A percentile compares a stretch with the other conserved stretches of the same genome.
Evolutionary conservation across 192 early-diverging fungal species (phyloP).

Genomic region (Dimargaris cristalligena): DNA sequence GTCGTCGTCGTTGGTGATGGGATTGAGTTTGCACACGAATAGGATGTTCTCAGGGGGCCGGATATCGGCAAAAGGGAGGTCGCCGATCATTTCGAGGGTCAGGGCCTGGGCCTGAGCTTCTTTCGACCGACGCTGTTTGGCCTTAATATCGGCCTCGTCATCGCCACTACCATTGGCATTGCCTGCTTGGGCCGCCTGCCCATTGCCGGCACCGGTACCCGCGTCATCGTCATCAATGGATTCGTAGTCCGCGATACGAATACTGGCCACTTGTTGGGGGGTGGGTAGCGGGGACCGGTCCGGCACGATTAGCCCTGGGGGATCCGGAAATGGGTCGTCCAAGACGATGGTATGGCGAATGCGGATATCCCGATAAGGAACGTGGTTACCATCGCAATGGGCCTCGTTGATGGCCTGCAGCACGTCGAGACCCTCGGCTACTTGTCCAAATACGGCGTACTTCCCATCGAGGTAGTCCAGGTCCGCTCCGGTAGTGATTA

Average conservation of each 20-base stretch:
- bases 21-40: conserved; percentile 91
- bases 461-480: conserved; percentile 71
- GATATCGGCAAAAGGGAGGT: conserved; percentile 91
- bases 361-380: conserved; percentile 72
- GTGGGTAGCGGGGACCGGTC: conserved; percentile 64
- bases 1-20: conserved; percentile 77
- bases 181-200: no score
- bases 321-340: conserved; percentile 85
- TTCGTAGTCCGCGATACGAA: conserved; percentile 71
- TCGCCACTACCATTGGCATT: conserved; percentile 25
- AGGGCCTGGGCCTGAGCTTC: conserved; percentile 76
- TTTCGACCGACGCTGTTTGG: conserved; percentile 39
- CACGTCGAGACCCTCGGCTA: conserved; percentile 79
- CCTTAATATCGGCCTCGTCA: conserved; percentile 41
- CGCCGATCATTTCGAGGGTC: conserved; percentile 96
- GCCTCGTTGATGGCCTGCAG: conserved; percentile 59
- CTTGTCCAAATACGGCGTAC: conserved; percentile 70
- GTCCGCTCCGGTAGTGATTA: conserved; percentile 57
- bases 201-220: not conserved
- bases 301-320: conserved; percentile 43
- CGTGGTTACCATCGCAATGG: conserved; percentile 46
- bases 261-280: conserved; percentile 43
- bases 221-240: conserved; percentile 18
- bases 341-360: conserved; percentile 84
- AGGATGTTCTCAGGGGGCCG: conserved; percentile 93